Evolutionary conservation across 257 asterid species (phyloP).

Genomic region (Nyctanthes arbortristis): DNA sequence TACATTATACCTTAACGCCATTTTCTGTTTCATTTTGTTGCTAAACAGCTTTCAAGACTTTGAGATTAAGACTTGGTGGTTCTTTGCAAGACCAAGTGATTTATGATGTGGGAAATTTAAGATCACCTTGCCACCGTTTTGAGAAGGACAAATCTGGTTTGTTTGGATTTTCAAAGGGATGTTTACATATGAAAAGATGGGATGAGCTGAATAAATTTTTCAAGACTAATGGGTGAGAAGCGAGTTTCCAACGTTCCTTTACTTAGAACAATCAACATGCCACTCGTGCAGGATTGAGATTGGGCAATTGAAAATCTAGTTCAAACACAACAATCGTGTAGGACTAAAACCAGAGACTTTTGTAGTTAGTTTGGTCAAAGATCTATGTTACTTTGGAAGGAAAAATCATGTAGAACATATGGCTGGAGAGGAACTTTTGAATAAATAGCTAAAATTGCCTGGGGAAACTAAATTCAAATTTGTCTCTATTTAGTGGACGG

Average conservation of each 20-base stretch:
- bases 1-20: background rate
- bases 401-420: background rate
- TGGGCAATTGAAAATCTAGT: background rate
- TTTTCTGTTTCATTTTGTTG: conserved; percentile 22
- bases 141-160: conserved; percentile 61
- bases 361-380: background rate
- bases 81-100: conserved; percentile 93
- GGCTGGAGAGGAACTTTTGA: background rate
- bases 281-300: background rate
- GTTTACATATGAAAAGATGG: conserved; percentile 86
- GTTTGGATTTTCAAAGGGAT: conserved; percentile 92
- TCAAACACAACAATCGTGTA: background rate
- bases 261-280: background rate
- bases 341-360: background rate
- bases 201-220: conserved; percentile 81
- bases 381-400: background rate
- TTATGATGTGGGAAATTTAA: conserved; percentile 60
- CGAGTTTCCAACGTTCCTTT: conserved; percentile 10
- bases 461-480: background rate
- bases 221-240: conserved; percentile 75
- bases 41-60: conserved; percentile 65
- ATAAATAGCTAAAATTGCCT: background rate
- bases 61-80: conserved; percentile 91
- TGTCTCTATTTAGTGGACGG: background rate
- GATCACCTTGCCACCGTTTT: conserved; percentile 60